These are phyloP conservation scores for Russula brevipes DNA, from an alignment of 768 basidiomycete genomes.

Conservation along the genomic window DNA sequence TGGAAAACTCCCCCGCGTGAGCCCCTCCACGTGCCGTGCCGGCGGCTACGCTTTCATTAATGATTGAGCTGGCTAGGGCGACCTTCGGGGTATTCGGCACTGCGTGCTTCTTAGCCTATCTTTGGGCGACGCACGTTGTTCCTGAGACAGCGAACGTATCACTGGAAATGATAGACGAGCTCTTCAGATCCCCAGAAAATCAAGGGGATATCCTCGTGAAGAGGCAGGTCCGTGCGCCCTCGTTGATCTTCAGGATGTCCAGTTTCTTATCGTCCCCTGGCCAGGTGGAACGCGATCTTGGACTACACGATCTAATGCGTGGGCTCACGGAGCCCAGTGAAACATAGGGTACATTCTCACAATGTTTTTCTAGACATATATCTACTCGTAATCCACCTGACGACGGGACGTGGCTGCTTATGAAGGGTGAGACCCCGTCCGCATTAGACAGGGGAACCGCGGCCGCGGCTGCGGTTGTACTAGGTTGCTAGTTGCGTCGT, in stretches of 20 bases:
- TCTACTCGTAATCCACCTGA: background rate
- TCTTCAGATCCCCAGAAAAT: conserved; percentile 59
- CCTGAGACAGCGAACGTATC: conserved; percentile 77
- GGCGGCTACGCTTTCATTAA: background rate
- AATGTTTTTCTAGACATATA: background rate
- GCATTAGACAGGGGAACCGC: background rate
- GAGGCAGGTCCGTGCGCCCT: conserved; percentile 41
- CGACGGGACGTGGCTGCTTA: background rate
- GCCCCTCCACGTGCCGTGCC: conserved; percentile 19
- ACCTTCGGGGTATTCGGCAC: conserved; percentile 66
- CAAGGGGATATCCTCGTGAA: conserved; percentile 48
- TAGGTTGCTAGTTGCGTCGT: background rate
- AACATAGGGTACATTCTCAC: background rate
- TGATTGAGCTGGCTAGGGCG: conserved; percentile 35
- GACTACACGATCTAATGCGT: conserved; percentile 43
- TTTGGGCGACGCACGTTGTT: conserved; percentile 65
- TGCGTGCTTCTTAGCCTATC: conserved; percentile 59
- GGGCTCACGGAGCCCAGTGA: conserved; percentile 28
- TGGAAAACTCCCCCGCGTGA: conserved; percentile 57
- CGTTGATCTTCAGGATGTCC: background rate
- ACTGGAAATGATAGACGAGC: conserved; percentile 67
- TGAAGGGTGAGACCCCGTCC: background rate
- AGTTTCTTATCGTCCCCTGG: background rate
- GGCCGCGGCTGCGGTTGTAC: background rate
- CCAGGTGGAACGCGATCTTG: conserved; percentile 56